Evolutionary conservation across 2,329 filamentous ascomycete genomes (phyloP).

Genomic region (Emergomyces africanus): DNA sequence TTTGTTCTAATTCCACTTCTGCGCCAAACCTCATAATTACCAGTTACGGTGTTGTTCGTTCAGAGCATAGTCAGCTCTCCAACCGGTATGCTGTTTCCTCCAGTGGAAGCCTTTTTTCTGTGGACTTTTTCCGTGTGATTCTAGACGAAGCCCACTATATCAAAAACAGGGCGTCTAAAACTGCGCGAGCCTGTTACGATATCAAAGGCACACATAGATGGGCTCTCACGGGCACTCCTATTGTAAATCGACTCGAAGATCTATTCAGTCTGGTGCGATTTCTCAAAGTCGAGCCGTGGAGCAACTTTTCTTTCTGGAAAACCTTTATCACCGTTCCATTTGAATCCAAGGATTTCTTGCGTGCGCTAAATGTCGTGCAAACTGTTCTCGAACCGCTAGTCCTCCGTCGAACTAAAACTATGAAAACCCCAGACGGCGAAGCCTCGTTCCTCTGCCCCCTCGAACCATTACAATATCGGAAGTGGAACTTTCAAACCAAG

Average conservation of each 20-base stretch:
- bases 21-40: conserved; percentile 90
- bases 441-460: conserved; percentile 70
- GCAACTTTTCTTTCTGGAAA: conserved; percentile 98
- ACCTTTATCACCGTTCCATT: conserved; percentile 98
- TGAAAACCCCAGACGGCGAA: conserved; percentile 84
- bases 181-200: conserved; percentile 88
- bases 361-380: conserved; percentile 90
- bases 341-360: conserved; percentile 86
- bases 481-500: conserved; percentile 70
- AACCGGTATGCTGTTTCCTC: conserved; percentile 46
- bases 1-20: conserved; percentile 63
- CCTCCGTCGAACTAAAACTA: conserved; percentile 87
- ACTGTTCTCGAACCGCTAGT: conserved; percentile 95
- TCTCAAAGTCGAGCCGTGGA: conserved; percentile 91
- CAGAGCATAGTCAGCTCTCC: conserved; percentile 65
- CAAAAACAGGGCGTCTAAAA: conserved; percentile 83
- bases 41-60: conserved; percentile 83
- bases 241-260: conserved; percentile 91
- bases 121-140: conserved; percentile 91
- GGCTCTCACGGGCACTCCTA: conserved; percentile 89
- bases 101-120: conserved; percentile 68
- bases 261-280: conserved; percentile 89
- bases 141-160: conserved; percentile 92
- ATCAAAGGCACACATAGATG: conserved; percentile 75
- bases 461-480: conserved; percentile 76